Evolutionary conservation across 768 basidiomycete species (phyloP), one percentile per base, ranked within the genome.

Genomic region (Auriscalpium vulgare): DNA sequence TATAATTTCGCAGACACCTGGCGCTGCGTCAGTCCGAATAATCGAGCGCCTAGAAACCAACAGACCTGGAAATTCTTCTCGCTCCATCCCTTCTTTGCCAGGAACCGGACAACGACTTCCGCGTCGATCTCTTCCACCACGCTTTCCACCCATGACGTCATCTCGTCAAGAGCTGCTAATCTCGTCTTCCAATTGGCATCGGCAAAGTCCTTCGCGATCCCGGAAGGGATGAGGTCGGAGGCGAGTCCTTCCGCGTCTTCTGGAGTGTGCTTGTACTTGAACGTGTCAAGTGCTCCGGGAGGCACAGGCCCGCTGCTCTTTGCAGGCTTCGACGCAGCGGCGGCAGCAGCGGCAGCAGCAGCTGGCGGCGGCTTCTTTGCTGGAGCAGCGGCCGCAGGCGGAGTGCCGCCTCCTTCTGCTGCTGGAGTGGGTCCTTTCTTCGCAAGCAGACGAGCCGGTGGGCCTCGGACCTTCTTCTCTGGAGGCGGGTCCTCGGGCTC

Each of bases 1-100:
- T 94, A 98, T 50, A 97, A 69, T 69, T 95, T 97, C 14, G 85
- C 76, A 7, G 91, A 94, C 47, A 99, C 95, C 94, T 97, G 53
- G 23, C 51, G 35, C 36, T 59, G 46, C 5, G 29, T 29, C 29
- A 29, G 29, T 29, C 29, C 29, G 7, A 7, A 29, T 29, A 4
- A 29, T 29, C 29, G 19, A 21, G 16, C 43, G 19, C 23, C n/a
- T 35, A 54, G 43, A 4, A 59, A 44, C 8, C 16, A 21, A 65
- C 71, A 55, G 57, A 89, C 95, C 75, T 99, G 95, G 62, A 99
- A 99, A 65, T 98, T 99, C 77, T 97, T 98, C 74, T 99, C 97
- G n/a, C 78, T 81, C 94, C 93, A 97, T 2, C 95, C 93, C 60
- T 90, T 92, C 76, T 95, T 98, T 4, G 82, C 85, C 57, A 98